A percentile compares a stretch with the other conserved stretches of the same genome.
Conservation (phyloP, 768 basidiomycete genomes). For the Panaeolus papilionaceus region DNA sequence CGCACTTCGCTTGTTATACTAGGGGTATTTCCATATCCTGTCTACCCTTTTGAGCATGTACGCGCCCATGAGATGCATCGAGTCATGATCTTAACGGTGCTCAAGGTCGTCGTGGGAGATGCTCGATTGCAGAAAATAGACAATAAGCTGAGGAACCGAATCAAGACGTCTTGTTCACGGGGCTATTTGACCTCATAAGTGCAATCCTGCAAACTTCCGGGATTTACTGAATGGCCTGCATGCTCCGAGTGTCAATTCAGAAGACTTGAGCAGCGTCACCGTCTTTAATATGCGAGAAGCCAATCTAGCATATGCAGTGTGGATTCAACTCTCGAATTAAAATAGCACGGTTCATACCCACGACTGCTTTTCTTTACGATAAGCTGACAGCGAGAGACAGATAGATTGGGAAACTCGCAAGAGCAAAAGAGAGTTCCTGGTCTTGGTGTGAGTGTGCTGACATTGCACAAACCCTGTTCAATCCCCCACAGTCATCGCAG, state of each 20-base stretch:
- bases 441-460: not conserved
- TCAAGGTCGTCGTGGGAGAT: not conserved
- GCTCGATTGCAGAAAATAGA: not conserved
- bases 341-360: not conserved
- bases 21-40: no score
- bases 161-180: constrained; percentile 6
- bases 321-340: not conserved
- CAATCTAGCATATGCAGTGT: not conserved
- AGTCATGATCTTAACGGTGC: not conserved
- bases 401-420: not conserved
- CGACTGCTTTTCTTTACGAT: not conserved
- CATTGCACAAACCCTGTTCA: not conserved
- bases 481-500: not conserved
- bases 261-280: not conserved
- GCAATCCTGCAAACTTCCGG: not conserved
- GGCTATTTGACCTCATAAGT: not conserved
- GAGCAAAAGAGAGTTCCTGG: not conserved
- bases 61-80: not conserved
- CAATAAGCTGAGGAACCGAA: constrained; percentile 1
- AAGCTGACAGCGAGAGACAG: constrained; percentile 2
- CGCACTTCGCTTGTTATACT: no score
- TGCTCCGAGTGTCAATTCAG: constrained; percentile 1
- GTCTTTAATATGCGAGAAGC: not conserved
- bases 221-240: not conserved
- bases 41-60: no score